These are phyloP conservation scores for Phoma herbarum DNA, from an alignment of 2,329 filamentous ascomycete species.

Conservation along the genomic window DNA sequence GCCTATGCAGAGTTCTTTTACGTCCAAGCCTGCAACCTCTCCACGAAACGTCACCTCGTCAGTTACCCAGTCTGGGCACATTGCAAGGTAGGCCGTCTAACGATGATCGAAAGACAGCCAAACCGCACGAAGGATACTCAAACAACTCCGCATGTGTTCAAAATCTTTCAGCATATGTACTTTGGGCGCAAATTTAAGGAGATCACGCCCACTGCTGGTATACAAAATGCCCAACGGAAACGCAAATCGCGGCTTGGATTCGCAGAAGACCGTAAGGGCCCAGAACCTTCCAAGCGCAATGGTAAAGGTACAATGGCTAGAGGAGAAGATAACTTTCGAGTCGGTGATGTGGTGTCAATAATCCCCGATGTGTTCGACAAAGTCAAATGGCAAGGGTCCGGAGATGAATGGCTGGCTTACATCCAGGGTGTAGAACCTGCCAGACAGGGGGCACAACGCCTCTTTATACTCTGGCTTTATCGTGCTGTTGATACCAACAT, in stretches of 20 bases:
- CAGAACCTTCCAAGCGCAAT: constrained; percentile 29
- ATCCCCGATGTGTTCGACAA: constrained; percentile 59
- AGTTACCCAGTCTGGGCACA: constrained; percentile 65
- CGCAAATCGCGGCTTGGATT: constrained; percentile 33
- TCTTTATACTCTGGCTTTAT: constrained; percentile 80
- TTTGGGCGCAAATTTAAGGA: constrained; percentile 63
- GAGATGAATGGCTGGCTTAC: constrained; percentile 73
- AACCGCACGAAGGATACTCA: constrained; percentile 59
- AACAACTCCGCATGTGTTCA: constrained; percentile 73
- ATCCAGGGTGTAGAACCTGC: constrained; percentile 62
- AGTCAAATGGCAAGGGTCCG: constrained; percentile 63
- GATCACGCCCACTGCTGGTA: constrained; percentile 14
- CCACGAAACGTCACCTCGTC: constrained; percentile 45
- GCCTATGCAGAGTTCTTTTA: constrained; percentile 70
- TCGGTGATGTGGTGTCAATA: constrained; percentile 62
- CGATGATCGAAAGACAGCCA: constrained; percentile 29
- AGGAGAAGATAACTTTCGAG: neutral
- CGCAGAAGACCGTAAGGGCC: constrained; percentile 3
- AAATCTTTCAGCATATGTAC: constrained; percentile 70
- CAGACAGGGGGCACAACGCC: constrained; percentile 51
- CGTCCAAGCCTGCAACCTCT: constrained; percentile 67
- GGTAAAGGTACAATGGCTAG: no score
- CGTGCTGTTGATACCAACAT: constrained; percentile 75
- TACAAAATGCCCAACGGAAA: constrained; percentile 20
- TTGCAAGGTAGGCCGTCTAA: constrained; percentile 28